These are phyloP conservation scores for Phytophthora pinifolia DNA, from an alignment of 352 stramenopile genomes.

Conservation along the genomic window DNA sequence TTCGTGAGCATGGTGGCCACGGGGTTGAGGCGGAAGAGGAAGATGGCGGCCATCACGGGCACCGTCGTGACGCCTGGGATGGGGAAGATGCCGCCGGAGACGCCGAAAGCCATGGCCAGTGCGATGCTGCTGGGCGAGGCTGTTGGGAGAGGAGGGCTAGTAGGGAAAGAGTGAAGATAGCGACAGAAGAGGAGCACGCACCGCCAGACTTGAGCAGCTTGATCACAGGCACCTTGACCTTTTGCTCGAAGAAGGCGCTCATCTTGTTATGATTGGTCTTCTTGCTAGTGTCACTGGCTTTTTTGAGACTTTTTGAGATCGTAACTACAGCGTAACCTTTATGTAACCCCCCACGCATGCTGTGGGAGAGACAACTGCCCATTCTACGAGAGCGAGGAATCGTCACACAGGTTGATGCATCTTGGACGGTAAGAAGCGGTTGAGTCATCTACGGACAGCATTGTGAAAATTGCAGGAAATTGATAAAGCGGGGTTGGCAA, in stretches of 20 bases:
- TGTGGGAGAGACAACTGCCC: too few relatives aligned
- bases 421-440: too few relatives aligned
- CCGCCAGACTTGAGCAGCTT: slow-evolving; percentile 76
- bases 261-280: slow-evolving; percentile 9
- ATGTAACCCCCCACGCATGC: too few relatives aligned
- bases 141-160: slow-evolving; percentile 4
- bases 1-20: slow-evolving; percentile 85
- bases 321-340: background rate
- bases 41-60: slow-evolving; percentile 74
- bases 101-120: slow-evolving; percentile 76
- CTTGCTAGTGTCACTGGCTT: background rate
- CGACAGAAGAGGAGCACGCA: slow-evolving; percentile 16
- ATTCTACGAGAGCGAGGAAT: too few relatives aligned
- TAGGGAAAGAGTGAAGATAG: background rate
- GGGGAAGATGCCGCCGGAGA: slow-evolving; percentile 78
- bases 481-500: too few relatives aligned
- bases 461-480: too few relatives aligned
- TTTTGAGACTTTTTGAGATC: background rate
- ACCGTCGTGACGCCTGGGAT: slow-evolving; percentile 74
- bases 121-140: slow-evolving; percentile 72
- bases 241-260: slow-evolving; percentile 59
- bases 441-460: too few relatives aligned
- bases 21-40: slow-evolving; percentile 79
- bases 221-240: slow-evolving; percentile 68
- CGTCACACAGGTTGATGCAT: too few relatives aligned